Evolutionary conservation across 2,329 filamentous ascomycete genomes (phyloP).

Genomic region (Cordyceps pruinosa): DNA sequence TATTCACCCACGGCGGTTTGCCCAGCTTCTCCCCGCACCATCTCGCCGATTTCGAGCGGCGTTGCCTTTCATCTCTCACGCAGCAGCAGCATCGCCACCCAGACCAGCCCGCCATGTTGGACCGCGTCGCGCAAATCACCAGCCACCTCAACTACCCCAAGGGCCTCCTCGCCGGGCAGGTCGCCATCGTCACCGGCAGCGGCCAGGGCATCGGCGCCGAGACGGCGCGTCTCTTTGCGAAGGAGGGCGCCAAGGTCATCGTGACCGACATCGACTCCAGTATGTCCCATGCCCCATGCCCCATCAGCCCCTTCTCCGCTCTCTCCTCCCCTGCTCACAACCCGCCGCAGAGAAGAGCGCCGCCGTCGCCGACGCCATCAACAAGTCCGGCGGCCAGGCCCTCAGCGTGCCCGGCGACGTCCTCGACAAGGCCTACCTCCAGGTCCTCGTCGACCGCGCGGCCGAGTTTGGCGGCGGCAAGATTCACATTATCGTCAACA

Average conservation of each 20-base stretch:
- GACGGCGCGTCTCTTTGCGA: constrained; percentile 72
- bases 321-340: not conserved
- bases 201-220: constrained; percentile 88
- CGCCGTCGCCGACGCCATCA: constrained; percentile 64
- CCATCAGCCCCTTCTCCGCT: not conserved
- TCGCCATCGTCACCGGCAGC: constrained; percentile 80
- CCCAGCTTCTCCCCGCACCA: not conserved
- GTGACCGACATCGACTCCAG: constrained; percentile 75
- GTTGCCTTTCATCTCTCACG: no score
- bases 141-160: constrained; percentile 76
- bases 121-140: constrained; percentile 64
- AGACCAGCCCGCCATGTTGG: constrained; percentile 33
- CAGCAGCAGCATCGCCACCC: not conserved
- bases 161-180: constrained; percentile 71
- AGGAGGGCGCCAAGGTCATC: constrained; percentile 79
- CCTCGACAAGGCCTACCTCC: constrained; percentile 62
- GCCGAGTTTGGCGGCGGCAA: constrained; percentile 79
- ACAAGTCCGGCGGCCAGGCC: constrained; percentile 56
- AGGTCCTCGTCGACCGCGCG: constrained; percentile 62
- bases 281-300: constrained; percentile 29
- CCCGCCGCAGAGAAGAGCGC: constrained; percentile 56
- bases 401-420: constrained; percentile 72
- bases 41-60: not conserved
- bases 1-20: no score
- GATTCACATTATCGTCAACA: constrained; percentile 88